These are phyloP conservation scores for Pittosporum tobira DNA, from an alignment of 129 eudicot species.

Conservation along the genomic window DNA sequence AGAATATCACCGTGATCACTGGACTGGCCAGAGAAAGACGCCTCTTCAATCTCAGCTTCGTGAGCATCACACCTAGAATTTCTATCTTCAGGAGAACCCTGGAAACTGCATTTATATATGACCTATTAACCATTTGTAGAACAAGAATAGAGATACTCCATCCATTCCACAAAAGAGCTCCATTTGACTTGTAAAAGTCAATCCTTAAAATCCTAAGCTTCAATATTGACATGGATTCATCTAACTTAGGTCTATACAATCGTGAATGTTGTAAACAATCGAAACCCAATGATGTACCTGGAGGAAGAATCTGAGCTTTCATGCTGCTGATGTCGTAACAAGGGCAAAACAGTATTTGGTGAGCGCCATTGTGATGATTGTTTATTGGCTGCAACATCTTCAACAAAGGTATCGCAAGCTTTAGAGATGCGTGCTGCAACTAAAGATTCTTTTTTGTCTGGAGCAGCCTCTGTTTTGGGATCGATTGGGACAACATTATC, in stretches of 20 bases:
- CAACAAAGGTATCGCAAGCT: conserved; percentile 23
- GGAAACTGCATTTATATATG: conserved; percentile 43
- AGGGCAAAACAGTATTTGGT: conserved; percentile 63
- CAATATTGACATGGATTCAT: too few species aligned
- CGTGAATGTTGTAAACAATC: too few species aligned
- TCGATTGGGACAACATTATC: conserved; percentile 16
- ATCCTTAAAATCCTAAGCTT: too few species aligned
- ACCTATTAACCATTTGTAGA: not conserved
- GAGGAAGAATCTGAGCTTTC: conserved; percentile 89
- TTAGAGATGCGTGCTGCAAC: conserved; percentile 25
- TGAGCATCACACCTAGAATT: conserved; percentile 74
- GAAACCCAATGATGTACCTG: conserved; percentile 38
- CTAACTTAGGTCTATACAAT: too few species aligned
- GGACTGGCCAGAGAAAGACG: conserved; percentile 83
- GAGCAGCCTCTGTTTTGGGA: conserved; percentile 28
- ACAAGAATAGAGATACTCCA: not conserved
- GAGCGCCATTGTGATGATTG: conserved; percentile 43
- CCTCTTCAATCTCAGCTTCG: conserved; percentile 69
- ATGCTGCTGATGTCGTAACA: conserved; percentile 55
- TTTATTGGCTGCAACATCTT: conserved; percentile 30
- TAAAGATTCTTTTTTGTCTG: conserved; percentile 28
- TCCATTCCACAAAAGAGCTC: too few species aligned
- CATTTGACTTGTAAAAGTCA: too few species aligned
- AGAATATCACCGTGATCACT: conserved; percentile 64
- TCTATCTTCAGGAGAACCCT: conserved; percentile 83